Base-by-base conservation (phyloP, 2,329 filamentous ascomycete genomes). In the Hymenoscyphus infarciens region DNA sequence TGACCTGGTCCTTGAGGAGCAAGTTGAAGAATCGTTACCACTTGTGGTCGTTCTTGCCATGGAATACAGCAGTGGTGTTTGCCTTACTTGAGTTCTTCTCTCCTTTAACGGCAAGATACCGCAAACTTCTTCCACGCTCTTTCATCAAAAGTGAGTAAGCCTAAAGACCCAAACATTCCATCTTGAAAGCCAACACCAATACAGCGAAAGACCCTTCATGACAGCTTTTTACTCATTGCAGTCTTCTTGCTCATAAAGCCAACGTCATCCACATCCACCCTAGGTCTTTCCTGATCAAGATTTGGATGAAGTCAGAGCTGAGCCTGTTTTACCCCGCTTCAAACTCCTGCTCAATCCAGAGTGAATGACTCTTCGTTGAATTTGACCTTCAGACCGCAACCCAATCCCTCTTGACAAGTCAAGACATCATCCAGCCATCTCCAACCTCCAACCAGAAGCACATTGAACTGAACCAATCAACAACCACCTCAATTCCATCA, bases 221-320 rank as follows among this genome's bases (percentile, higher is more conserved):
- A 52, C 45, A 25, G 19, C 45, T 52, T 25, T 52, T 25, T 22
- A 52, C 19, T 52, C 45, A 22, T 52, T 52, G 45, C 45, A 6
- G 27, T 39, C 60, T n/a, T 1, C 11, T 19, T 16, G 22, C 19
- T 45, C 57, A 49, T 49, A 49, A 59, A 31, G 2, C 19, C 22
- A 59, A 38, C 29, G 33, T n/a, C 57, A 29, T 56, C 10, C 59
- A 69, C 63, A 19, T 49, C 42, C 27, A 31, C 15, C 16, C 35
- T 11, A 22, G 8, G 22, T 22, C 55, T 39, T 39, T 59, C 57
- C 16, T 27, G 5, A 52, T 53, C 22, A 27, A 42, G 11, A 52
- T 52, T 25, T 52, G 45, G 45, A 22, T 52, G 42, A 13, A 52
- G 45, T 25, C 7, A 25, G 11, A 22, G n/a, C 19, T 25, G 2